Evolutionary conservation across 306 rosid genomes (phyloP).

Genomic region (Lathyrus oleraceus): DNA sequence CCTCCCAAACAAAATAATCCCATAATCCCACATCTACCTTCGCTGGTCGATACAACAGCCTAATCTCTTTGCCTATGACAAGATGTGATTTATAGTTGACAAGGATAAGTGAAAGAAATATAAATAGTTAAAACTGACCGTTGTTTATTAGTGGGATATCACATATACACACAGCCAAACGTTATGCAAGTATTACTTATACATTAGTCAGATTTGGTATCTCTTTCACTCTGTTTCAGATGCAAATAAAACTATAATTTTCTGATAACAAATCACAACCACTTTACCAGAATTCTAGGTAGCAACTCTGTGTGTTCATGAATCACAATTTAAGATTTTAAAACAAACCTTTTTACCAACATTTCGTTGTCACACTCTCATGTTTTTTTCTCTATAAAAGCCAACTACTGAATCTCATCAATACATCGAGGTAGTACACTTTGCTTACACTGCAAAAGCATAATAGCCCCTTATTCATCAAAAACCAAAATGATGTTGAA

Average conservation of each 20-base stretch:
- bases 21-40: background rate
- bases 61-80: background rate
- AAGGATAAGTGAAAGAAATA: too few species aligned
- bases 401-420: background rate
- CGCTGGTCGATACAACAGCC: conserved; percentile 28
- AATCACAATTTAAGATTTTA: background rate
- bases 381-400: conserved; percentile 24
- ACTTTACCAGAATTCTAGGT: too few species aligned
- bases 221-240: background rate
- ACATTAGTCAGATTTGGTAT: background rate
- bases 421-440: conserved; percentile 18
- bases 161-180: background rate
- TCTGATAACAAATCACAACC: background rate
- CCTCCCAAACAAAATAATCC: background rate
- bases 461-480: background rate
- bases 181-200: too few species aligned
- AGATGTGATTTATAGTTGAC: background rate
- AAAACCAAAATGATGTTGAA: conserved; percentile 19
- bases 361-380: conserved; percentile 22
- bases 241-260: background rate
- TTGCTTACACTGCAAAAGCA: background rate
- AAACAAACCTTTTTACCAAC: conserved; percentile 31
- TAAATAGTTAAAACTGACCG: background rate
- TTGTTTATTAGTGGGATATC: background rate
- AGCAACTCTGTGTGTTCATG: background rate